Evolutionary conservation across 1,284 basidiomycete genomes (phyloP), one percentile per base, ranked within the genome.

Genomic region (Malassezia furfur): DNA sequence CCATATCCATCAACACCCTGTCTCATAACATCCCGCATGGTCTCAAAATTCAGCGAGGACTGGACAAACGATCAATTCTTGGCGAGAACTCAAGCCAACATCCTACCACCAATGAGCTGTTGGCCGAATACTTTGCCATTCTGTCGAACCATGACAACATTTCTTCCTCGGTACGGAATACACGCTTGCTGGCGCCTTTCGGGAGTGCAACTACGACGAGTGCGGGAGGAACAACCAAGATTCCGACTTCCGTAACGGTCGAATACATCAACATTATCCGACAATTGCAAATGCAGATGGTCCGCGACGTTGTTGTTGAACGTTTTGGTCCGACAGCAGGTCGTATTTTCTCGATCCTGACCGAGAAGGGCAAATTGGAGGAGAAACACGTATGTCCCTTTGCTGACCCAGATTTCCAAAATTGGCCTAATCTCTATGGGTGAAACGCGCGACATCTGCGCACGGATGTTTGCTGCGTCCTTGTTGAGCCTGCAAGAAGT

Each of bases 331-430:
- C 84, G 15, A 83, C 85, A 40, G 91, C 87, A 12, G 84, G 91
- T 2, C 81, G 91, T 35, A 85, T 96, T 50, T 78, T 96, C 59
- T 81, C 86, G 48, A 79, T 96, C 19, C 77, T 98, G 30, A 76
- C 88, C 48, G 83, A 86, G 52, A 85, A 84, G n/a, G 89, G 88
- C n/a, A 94, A 94, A 77, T 84, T 93, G 78, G 88, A 91, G 60
- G 93, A 96, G 76, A 91, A 93, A 72, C 88, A 91, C 78, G 88
- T 88, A 56, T 56, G 81, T 77, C 5, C 0, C 12, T 51, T 43
- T 34, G 39, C 52, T 12, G 35, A 15, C 43, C n/a, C 63, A 93
- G 88, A 86, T 98, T 39, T 86, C 89, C 21, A 93, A 94, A 76
- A 80, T 87, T 44, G 88, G 89, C 5, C 88, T 98, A 84, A 85